Conservation (phyloP, 2,329 filamentous ascomycete species). For the Fragosphaeria purpurea region DNA sequence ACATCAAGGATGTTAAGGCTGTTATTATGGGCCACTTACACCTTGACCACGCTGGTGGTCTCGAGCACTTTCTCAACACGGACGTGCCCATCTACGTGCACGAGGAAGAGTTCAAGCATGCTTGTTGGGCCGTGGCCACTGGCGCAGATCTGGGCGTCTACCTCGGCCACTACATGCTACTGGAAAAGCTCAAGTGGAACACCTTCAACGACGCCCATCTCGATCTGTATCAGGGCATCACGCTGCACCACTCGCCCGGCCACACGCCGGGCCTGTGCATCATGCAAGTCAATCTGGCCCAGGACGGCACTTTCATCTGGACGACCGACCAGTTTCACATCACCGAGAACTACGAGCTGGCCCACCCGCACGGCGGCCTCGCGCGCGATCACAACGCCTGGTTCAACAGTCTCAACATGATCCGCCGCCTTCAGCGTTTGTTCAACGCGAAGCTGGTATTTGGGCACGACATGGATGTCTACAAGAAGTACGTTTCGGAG, state of each 20-base stretch:
- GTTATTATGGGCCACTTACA: conserved; percentile 6
- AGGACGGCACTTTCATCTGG: conserved; percentile 7
- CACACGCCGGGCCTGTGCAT: conserved; percentile 6
- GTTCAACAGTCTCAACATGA: conserved; percentile 7
- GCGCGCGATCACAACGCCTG: conserved; percentile 8
- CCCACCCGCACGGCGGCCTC: conserved; percentile 4
- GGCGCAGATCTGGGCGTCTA: conserved; percentile 7
- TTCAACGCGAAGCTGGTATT: conserved; percentile 5
- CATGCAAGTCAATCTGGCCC: conserved; percentile 7
- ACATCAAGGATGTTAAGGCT: conserved; percentile 8
- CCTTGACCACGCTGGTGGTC: conserved; percentile 6
- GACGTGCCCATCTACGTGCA: conserved; percentile 8
- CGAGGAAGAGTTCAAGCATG: conserved; percentile 8
- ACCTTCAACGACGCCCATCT: conserved; percentile 7
- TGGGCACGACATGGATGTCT: conserved; percentile 5
- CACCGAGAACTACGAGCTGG: conserved; percentile 6
- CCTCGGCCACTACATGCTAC: conserved; percentile 5
- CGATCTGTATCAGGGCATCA: conserved; percentile 5
- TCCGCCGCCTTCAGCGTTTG: conserved; percentile 2
- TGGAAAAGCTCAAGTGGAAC: conserved; percentile 5
- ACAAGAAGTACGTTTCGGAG: background rate
- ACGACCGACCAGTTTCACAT: conserved; percentile 8
- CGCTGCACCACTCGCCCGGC: conserved; percentile 6
- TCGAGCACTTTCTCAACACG: conserved; percentile 7
- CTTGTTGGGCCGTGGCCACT: conserved; percentile 6